Conservation (phyloP, 306 rosid species). For the Pterocarpus santalinus region DNA sequence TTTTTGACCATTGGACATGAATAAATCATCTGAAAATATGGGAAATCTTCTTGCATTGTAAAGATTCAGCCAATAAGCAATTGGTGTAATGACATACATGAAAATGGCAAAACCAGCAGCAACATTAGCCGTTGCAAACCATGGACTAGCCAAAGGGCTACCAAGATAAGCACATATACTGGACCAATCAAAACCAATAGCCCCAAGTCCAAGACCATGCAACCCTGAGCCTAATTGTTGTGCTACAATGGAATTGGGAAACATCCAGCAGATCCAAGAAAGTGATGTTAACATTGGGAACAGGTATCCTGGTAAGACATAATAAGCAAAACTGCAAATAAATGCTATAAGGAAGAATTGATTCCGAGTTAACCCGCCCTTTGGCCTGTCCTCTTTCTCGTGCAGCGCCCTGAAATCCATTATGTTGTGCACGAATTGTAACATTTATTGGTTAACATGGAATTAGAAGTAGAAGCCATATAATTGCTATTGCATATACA, state of each 20-base stretch:
- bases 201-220: slow-evolving; percentile 80
- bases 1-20: slow-evolving; percentile 66
- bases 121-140: slow-evolving; percentile 89
- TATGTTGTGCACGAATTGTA: not conserved
- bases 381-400: slow-evolving; percentile 75
- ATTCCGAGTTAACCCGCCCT: slow-evolving; percentile 62
- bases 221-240: slow-evolving; percentile 85
- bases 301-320: slow-evolving; percentile 80
- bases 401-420: slow-evolving; percentile 74
- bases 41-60: slow-evolving; percentile 77
- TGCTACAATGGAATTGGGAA: slow-evolving; percentile 73
- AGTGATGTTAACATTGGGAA: slow-evolving; percentile 77
- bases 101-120: slow-evolving; percentile 75
- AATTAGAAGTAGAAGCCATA: not conserved
- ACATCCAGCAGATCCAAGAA: slow-evolving; percentile 84
- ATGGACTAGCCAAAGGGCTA: slow-evolving; percentile 90
- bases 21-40: slow-evolving; percentile 77
- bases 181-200: slow-evolving; percentile 84
- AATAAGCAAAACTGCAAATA: slow-evolving; percentile 77
- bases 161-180: slow-evolving; percentile 79
- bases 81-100: slow-evolving; percentile 66
- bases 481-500: not conserved
- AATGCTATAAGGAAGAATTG: slow-evolving; percentile 82
- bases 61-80: slow-evolving; percentile 70
- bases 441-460: not conserved